phyloP scores from a whole-genome alignment of 805 yeast species.

The Zygosaccharomyces lentus region DNA sequence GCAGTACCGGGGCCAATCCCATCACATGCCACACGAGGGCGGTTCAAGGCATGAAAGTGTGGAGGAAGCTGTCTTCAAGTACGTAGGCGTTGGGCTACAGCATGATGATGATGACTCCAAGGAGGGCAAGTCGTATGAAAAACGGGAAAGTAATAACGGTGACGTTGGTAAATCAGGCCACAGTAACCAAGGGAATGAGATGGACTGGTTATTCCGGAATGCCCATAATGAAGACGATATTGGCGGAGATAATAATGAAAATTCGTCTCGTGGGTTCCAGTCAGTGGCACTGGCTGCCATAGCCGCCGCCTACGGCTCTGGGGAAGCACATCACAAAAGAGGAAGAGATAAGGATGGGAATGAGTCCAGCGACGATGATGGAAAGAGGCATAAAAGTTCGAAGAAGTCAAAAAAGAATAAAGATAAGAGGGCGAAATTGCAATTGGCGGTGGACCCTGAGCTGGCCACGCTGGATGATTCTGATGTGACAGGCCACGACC shows the following conservation, averaged over 20 bases:
- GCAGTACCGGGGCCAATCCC: constrained; percentile 9
- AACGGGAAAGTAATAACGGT: constrained; percentile 21
- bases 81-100: constrained; percentile 61
- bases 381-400: constrained; percentile 2
- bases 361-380: constrained; percentile 9
- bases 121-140: constrained; percentile 30
- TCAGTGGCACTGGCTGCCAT: constrained; percentile 34
- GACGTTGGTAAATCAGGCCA: constrained; percentile 6
- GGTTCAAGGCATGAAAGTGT: constrained; percentile 41
- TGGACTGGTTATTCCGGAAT: constrained; percentile 14
- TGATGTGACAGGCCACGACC: constrained; percentile 51
- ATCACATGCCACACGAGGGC: constrained; percentile 12
- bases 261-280: constrained; percentile 16
- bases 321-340: constrained; percentile 14
- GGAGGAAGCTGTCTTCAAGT: constrained; percentile 73
- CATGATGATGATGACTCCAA: constrained; percentile 30
- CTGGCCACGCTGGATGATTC: constrained; percentile 46
- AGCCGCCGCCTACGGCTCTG: constrained; percentile 32
- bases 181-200: constrained; percentile 9
- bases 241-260: constrained; percentile 5
- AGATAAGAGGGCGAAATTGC: constrained; percentile 18
- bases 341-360: constrained; percentile 11
- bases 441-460: constrained; percentile 53
- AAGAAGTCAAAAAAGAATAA: constrained; percentile 22
- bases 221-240: constrained; percentile 13